phyloP scores from a whole-genome alignment of 257 asterid genomes.

The Solanum clarkiae region DNA sequence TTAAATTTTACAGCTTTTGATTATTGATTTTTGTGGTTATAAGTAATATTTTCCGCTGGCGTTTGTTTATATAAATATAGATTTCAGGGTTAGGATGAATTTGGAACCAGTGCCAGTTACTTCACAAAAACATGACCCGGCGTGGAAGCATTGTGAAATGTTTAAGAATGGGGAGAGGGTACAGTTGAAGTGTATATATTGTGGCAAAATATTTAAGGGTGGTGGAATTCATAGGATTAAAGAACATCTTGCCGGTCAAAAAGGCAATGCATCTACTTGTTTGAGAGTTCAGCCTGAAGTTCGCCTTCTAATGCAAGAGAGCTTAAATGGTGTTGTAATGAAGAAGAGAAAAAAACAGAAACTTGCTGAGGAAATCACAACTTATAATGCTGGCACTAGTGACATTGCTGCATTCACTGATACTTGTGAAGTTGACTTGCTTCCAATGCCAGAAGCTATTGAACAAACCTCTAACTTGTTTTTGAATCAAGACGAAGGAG shows the following conservation, averaged over 20 bases:
- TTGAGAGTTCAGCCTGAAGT: conserved; percentile 80
- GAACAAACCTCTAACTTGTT: conserved; percentile 36
- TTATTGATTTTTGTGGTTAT: not conserved
- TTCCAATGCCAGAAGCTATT: conserved; percentile 48
- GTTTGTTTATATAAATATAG: not conserved
- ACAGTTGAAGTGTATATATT: conserved; percentile 79
- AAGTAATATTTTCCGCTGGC: not conserved
- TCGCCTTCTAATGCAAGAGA: conserved; percentile 71
- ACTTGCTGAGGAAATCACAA: conserved; percentile 41
- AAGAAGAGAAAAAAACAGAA: conserved; percentile 76
- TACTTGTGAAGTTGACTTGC: conserved; percentile 44
- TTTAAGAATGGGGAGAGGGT: conserved; percentile 68
- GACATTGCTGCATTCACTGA: conserved; percentile 24
- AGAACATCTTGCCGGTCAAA: conserved; percentile 91
- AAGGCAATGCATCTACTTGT: conserved; percentile 95
- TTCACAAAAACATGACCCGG: conserved; percentile 91
- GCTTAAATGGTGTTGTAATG: conserved; percentile 59
- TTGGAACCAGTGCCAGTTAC: conserved; percentile 80
- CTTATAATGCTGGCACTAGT: conserved; percentile 24
- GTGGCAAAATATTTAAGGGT: conserved; percentile 87
- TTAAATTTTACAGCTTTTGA: not conserved
- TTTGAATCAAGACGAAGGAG: conserved; percentile 38
- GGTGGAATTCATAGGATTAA: conserved; percentile 98
- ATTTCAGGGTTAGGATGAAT: not conserved
- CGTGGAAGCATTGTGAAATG: conserved; percentile 98